Percentiles rank a stretch among this genome's conserved stretches.
Conservation (phyloP, 169 alveolate species). For the Plasmodium gaboni region DNA sequence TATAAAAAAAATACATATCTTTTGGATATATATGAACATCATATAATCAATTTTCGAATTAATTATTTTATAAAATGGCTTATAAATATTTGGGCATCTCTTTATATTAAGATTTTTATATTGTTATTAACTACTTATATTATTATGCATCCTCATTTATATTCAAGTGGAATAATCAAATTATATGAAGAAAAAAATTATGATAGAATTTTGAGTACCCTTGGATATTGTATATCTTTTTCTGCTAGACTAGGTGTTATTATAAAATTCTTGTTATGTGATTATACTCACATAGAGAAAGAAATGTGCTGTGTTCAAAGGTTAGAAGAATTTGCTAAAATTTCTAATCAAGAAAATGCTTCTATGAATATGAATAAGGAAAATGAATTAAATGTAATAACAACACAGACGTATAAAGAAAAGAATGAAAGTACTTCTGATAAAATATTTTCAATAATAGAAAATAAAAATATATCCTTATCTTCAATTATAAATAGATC, state of each 20-base stretch:
- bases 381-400: not conserved
- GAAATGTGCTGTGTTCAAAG: conserved; percentile 78
- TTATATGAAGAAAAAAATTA: conserved; percentile 10
- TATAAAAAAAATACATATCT: conserved; percentile 36
- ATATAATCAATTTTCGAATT: conserved; percentile 22
- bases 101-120: conserved; percentile 25
- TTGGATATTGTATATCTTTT: conserved; percentile 51
- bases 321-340: conserved; percentile 46
- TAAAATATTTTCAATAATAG: not conserved
- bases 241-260: conserved; percentile 42
- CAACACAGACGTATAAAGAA: not conserved
- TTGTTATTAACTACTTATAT: conserved; percentile 52
- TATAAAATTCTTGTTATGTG: conserved; percentile 38
- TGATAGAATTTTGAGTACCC: conserved; percentile 23
- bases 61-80: conserved; percentile 16
- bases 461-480: not conserved
- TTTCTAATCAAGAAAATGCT: not conserved
- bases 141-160: conserved; percentile 41
- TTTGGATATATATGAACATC: conserved; percentile 17
- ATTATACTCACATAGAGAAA: conserved; percentile 58
- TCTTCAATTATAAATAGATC: not conserved
- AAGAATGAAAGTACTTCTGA: not conserved
- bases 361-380: conserved; percentile 26
- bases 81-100: conserved; percentile 67
- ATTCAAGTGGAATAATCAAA: conserved; percentile 7